These are phyloP conservation scores for Tylopilus sp. DNA, from an alignment of 768 basidiomycete genomes.

Conservation along the genomic window DNA sequence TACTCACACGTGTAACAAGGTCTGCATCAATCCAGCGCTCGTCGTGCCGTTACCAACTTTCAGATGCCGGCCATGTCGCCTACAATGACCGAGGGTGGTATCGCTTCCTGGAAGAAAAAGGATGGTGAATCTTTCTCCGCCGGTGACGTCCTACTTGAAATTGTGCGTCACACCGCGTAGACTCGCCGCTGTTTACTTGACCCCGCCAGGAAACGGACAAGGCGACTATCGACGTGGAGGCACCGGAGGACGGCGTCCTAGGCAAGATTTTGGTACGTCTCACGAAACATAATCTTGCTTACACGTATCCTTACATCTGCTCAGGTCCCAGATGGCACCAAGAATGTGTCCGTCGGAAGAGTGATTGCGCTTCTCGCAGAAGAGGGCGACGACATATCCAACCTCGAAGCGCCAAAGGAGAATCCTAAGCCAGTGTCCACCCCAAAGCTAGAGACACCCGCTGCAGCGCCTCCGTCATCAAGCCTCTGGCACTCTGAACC, in stretches of 20 bases:
- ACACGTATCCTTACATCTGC: not conserved
- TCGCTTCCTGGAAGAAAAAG: conserved; percentile 86
- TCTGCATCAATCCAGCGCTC: conserved; percentile 49
- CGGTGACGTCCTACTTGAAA: conserved; percentile 87
- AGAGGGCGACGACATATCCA: conserved; percentile 92
- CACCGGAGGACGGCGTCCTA: conserved; percentile 93
- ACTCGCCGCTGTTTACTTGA: not conserved
- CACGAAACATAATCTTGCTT: not conserved
- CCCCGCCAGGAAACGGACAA: conserved; percentile 81
- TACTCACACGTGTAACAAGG: conserved; percentile 16
- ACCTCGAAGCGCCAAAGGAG: conserved; percentile 62
- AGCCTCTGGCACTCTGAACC: conserved; percentile 20
- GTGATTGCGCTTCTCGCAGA: conserved; percentile 91
- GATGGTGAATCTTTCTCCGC: conserved; percentile 76
- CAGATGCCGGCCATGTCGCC: conserved; percentile 98
- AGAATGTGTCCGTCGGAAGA: conserved; percentile 83
- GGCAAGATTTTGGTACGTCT: conserved; percentile 84
- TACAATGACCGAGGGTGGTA: conserved; percentile 94
- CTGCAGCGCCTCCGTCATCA: conserved; percentile 18
- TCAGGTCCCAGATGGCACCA: conserved; percentile 73
- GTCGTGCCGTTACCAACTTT: conserved; percentile 67
- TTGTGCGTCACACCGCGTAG: conserved; percentile 47
- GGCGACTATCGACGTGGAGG: conserved; percentile 97
- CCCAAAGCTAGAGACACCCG: conserved; percentile 20
- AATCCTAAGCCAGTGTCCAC: conserved; percentile 19